Evolutionary conservation across 352 stramenopile species (phyloP).

Genomic region (Phytophthora cryptogea): DNA sequence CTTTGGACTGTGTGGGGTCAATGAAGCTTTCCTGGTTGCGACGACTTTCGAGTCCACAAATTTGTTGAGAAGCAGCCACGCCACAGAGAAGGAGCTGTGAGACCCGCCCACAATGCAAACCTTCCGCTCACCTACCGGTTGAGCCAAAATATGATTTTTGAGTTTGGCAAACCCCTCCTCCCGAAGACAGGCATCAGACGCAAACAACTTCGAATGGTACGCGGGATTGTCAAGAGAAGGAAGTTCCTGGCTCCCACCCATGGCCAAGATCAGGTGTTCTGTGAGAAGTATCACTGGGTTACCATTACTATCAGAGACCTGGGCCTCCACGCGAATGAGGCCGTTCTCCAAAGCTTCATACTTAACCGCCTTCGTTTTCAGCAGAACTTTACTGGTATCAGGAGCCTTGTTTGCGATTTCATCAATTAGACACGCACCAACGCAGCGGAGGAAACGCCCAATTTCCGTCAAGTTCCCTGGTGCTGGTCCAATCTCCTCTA

Average conservation of each 20-base stretch:
- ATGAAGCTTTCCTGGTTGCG: conserved; percentile 3
- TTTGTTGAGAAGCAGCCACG: conserved; percentile 80
- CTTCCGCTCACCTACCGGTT: conserved; percentile 47
- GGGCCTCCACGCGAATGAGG: conserved; percentile 53
- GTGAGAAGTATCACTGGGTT: conserved; percentile 49
- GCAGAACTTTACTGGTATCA: conserved; percentile 47
- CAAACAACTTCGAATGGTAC: conserved; percentile 64
- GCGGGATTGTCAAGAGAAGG: conserved; percentile 41
- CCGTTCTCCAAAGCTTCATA: conserved; percentile 55
- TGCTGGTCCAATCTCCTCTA: conserved; percentile 60
- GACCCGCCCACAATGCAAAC: conserved; percentile 85
- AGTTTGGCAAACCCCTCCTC: conserved; percentile 65
- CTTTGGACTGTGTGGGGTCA: conserved; percentile 8
- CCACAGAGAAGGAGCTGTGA: conserved; percentile 86
- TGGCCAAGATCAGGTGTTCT: conserved; percentile 72
- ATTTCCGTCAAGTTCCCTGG: conserved; percentile 63
- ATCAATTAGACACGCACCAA: conserved; percentile 49
- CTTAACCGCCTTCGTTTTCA: conserved; percentile 54
- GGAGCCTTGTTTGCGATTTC: conserved; percentile 47
- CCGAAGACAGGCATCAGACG: conserved; percentile 64
- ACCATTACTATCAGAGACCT: conserved; percentile 15
- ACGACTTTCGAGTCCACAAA: conserved; percentile 32
- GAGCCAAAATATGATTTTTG: conserved; percentile 40
- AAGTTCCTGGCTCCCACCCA: conserved; percentile 62
- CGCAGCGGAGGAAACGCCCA: conserved; percentile 62